These are phyloP conservation scores for Nakazawaea wickerhamii DNA, from an alignment of 805 yeast genomes.

Conservation along the genomic window DNA sequence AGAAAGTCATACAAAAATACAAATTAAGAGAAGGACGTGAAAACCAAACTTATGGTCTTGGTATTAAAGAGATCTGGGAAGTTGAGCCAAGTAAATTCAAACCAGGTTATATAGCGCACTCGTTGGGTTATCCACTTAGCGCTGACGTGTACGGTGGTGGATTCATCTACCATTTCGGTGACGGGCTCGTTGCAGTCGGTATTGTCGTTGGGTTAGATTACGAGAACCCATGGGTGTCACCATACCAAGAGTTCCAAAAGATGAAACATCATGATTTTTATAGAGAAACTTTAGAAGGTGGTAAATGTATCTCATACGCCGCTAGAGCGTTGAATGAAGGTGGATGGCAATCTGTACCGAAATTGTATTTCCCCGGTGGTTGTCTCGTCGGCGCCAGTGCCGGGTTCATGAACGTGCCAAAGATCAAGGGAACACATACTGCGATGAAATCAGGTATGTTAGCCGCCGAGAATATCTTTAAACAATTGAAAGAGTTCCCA, in stretches of 20 bases:
- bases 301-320: conserved; percentile 89
- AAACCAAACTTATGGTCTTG: conserved; percentile 92
- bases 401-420: conserved; percentile 96
- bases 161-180: conserved; percentile 95
- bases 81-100: conserved; percentile 77
- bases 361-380: conserved; percentile 92
- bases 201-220: conserved; percentile 94
- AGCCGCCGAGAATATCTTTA: conserved; percentile 83
- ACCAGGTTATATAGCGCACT: conserved; percentile 77
- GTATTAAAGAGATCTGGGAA: conserved; percentile 97
- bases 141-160: conserved; percentile 90
- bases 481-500: conserved; percentile 35
- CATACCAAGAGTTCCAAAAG: conserved; percentile 92
- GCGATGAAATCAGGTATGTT: conserved; percentile 95
- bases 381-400: conserved; percentile 92
- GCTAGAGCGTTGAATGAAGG: conserved; percentile 98
- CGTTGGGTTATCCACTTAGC: conserved; percentile 83
- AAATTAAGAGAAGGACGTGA: conserved; percentile 58
- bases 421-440: conserved; percentile 95
- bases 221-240: conserved; percentile 90
- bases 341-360: conserved; percentile 90
- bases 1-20: conserved; percentile 65
- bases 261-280: conserved; percentile 92
- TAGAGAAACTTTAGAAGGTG: conserved; percentile 68
- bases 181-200: conserved; percentile 86